Percentiles rank a stretch among this genome's conserved stretches.
Conservation (phyloP, 805 yeast species). For the Candida hispaniensis region DNA sequence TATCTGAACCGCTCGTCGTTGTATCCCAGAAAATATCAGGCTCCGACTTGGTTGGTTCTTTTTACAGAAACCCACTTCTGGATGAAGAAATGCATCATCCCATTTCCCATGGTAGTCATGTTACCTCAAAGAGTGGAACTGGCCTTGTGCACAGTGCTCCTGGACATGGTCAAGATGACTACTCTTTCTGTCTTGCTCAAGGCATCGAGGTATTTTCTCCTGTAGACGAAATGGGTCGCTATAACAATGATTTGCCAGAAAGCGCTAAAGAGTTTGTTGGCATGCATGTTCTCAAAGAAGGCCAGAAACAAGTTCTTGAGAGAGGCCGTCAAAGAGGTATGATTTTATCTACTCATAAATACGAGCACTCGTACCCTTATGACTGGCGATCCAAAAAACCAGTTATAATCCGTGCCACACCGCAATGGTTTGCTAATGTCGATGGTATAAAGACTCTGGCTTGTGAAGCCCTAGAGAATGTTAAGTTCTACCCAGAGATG, state of each 20-base stretch:
- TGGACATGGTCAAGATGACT: slow-evolving; percentile 95
- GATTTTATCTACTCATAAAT: slow-evolving; percentile 32
- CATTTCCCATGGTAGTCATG: slow-evolving; percentile 69
- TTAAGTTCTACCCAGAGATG: slow-evolving; percentile 59
- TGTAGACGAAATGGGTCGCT: slow-evolving; percentile 66
- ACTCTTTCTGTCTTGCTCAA: slow-evolving; percentile 50
- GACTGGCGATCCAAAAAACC: slow-evolving; percentile 97
- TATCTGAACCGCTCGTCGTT: slow-evolving; percentile 19
- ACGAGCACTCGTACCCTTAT: slow-evolving; percentile 81
- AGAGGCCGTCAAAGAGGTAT: slow-evolving; percentile 31
- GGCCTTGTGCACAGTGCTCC: slow-evolving; percentile 97
- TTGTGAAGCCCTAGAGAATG: slow-evolving; percentile 45
- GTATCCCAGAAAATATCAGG: slow-evolving; percentile 33
- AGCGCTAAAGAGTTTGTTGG: slow-evolving; percentile 37
- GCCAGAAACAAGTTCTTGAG: slow-evolving; percentile 44
- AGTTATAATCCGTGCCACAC: slow-evolving; percentile 87
- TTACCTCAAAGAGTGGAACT: slow-evolving; percentile 72
- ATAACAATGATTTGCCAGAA: slow-evolving; percentile 41
- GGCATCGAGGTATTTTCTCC: slow-evolving; percentile 58
- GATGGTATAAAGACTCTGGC: slow-evolving; percentile 60
- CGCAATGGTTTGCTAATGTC: slow-evolving; percentile 93
- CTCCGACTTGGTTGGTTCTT: slow-evolving; percentile 30
- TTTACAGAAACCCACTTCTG: slow-evolving; percentile 48
- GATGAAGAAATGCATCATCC: slow-evolving; percentile 37
- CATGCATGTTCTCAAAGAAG: slow-evolving; percentile 50